Evolutionary conservation across 2,329 filamentous ascomycete genomes (phyloP), one percentile per base, ranked within the genome.

Genomic region (Calonectria hawksworthii): DNA sequence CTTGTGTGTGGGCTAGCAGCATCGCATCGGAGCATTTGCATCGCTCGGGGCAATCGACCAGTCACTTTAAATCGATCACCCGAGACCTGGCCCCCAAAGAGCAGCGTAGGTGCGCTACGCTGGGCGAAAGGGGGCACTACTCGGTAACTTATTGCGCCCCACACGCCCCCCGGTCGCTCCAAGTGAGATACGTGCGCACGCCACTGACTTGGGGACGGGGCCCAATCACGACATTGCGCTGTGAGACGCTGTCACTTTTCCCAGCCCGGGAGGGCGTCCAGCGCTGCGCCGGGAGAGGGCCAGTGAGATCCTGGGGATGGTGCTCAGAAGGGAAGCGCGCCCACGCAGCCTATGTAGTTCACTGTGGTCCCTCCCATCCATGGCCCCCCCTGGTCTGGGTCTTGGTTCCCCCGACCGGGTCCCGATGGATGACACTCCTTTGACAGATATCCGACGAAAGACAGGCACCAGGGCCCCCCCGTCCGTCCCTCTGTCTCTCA

Each of bases 21-120:
- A 67, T 68, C 70, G 70, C 70, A 41, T 72, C 70, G 70, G 70
- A 72, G 51, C 41, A 61, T 72, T 72, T 72, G 18, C 56, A 70
- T 64, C 21, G 41, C 28, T 72, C 63, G 51, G 63, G 26, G 51
- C 70, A 67, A 59, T 38, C 70, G 70, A 72, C 63, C 63, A 52
- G 70, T 72, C 70, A 59, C 63, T 61, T 67, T 50, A 54, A 61
- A 67, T 72, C 63, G 70, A 66, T 50, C 70, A 52, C 63, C 70
- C 70, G 70, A 72, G 70, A 68, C 61, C 61, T 47, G 36, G 36
- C 54, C 63, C 59, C 41, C 63, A 23, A 44, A 41, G n/a, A 67
- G 30, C 41, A 44, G 41, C 18, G 41, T n/a, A 32, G 30, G 30
- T 32, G 30, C 30, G 8, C 30, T 32, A 32, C 30, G 11, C 56